Percentiles rank a stretch among this genome's conserved stretches.
These are phyloP conservation scores for Penicillium samsonianum DNA, from an alignment of 495 filamentous ascomycete species.

Conservation along the genomic window DNA sequence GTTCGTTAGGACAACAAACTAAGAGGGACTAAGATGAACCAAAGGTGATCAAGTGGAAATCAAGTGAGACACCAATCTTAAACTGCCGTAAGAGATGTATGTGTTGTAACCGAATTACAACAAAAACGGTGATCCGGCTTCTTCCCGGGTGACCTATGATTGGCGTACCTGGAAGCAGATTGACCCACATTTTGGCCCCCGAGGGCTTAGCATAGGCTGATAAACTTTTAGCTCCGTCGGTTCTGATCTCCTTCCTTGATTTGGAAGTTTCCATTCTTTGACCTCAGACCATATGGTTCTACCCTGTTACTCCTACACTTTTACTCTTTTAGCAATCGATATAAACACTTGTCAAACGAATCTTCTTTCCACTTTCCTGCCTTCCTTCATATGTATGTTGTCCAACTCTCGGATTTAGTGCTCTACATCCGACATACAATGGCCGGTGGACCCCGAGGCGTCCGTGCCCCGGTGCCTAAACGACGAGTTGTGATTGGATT, in stretches of 20 bases:
- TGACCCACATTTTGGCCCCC: not conserved
- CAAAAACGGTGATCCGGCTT: constrained; percentile 9
- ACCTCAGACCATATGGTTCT: not conserved
- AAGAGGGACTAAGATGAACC: not conserved
- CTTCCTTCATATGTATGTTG: not conserved
- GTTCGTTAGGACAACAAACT: not conserved
- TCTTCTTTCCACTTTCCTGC: not conserved
- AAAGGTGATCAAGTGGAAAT: not conserved
- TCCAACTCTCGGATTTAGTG: not conserved
- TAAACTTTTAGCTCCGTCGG: not conserved
- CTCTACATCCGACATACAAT: not conserved
- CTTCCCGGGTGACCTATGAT: constrained; percentile 1
- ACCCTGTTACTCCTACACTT: not conserved
- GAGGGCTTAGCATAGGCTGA: not conserved
- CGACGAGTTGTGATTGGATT: not conserved
- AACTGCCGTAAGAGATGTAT: not conserved
- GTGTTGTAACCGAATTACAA: not conserved
- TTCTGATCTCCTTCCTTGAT: constrained; percentile 1
- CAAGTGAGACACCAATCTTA: not conserved
- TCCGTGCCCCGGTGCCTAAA: not conserved
- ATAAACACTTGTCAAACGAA: not conserved
- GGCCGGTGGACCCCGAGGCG: constrained; percentile 5
- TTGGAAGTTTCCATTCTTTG: not conserved
- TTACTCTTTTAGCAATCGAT: not conserved
- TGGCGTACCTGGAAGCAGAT: not conserved